A percentile compares a stretch with the other conserved stretches of the same genome.
These are phyloP conservation scores for Cyphellophora attinorum DNA, from an alignment of 2,329 filamentous ascomycete genomes.

Conservation along the genomic window DNA sequence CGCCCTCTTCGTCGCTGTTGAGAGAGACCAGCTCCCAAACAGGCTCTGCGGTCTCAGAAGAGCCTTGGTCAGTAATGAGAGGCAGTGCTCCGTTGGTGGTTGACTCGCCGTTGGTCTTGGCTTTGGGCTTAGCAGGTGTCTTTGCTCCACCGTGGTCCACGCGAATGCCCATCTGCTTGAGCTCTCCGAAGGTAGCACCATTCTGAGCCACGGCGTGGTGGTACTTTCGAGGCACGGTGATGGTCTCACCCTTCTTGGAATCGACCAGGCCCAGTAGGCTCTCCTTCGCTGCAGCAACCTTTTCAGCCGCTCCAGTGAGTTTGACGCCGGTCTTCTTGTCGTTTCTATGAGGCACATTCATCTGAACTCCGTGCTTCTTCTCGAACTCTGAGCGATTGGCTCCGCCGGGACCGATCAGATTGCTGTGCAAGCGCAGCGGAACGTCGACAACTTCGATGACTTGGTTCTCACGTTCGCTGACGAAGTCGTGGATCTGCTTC, in stretches of 20 bases:
- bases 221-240: constrained; percentile 71
- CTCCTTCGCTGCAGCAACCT: constrained; percentile 76
- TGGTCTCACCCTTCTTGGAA: constrained; percentile 76
- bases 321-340: constrained; percentile 77
- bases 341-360: constrained; percentile 87
- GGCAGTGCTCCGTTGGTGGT: constrained; percentile 55
- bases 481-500: constrained; percentile 69
- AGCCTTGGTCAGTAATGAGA: constrained; percentile 83
- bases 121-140: constrained; percentile 58
- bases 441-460: constrained; percentile 71
- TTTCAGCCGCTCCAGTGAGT: constrained; percentile 65
- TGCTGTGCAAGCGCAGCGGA: constrained; percentile 78
- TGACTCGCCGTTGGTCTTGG: constrained; percentile 35
- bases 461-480: constrained; percentile 75
- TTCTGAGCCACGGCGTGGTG: constrained; percentile 83
- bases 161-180: constrained; percentile 79
- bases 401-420: constrained; percentile 84
- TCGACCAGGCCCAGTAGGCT: constrained; percentile 73
- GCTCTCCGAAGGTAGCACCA: constrained; percentile 84
- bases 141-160: constrained; percentile 82
- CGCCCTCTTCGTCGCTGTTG: constrained; percentile 23
- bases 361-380: constrained; percentile 70
- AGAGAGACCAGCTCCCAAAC: constrained; percentile 65
- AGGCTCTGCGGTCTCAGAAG: constrained; percentile 57
- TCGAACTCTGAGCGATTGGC: constrained; percentile 80